Evolutionary conservation across 1,284 basidiomycete species (phyloP), one percentile per base, ranked within the genome.

Genomic region (Xerocomus amazonicus): DNA sequence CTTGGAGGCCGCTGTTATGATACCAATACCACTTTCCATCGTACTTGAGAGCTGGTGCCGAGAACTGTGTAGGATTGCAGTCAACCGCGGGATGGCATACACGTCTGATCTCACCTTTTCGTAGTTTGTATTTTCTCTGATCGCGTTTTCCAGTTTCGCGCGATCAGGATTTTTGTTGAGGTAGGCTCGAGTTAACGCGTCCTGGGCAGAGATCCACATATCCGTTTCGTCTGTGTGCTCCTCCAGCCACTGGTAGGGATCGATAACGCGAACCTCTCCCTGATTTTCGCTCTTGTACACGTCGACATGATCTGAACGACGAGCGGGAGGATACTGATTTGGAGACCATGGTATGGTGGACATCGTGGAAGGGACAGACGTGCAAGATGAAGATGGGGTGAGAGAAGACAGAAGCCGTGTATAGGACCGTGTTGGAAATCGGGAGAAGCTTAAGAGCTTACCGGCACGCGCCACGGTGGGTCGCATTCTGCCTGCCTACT

Each of bases 11-110:
- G 47, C 78, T 80, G 66, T 90, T 89, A 60, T 84, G 79, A 52
- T 76, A 78, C 84, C 87, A 88, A 59, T 92, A 92, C 81, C 87
- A 91, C 43, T 76, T 77, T 7, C 75, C 77, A 59, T 90, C 86
- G 12, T 81, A 71, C 53, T 80, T 78, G 40, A 85, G 65, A 17
- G 68, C 65, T 0, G 88, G 89, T 1, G 79, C 69, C 37, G 76
- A 77, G 60, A 85, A 83, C 85, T 88, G 57, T 26, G 45, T 14
- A 43, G 5, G 40, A 51, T 45, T 10, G 0, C 43, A 51, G 19
- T 48, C 49, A 47, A 46, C 34, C 14, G 33, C 12, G 17, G 29
- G 23, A 41, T 41, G 1, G 42, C 13, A 23, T 6, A 16, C 19
- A 43, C 17, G 6, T 4, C 26, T n/a, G 38, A 53, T 56, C 59